Percentiles rank a stretch among this genome's conserved stretches.
Conservation (phyloP, 768 basidiomycete species). For the Hypsizygus marmoreus region DNA sequence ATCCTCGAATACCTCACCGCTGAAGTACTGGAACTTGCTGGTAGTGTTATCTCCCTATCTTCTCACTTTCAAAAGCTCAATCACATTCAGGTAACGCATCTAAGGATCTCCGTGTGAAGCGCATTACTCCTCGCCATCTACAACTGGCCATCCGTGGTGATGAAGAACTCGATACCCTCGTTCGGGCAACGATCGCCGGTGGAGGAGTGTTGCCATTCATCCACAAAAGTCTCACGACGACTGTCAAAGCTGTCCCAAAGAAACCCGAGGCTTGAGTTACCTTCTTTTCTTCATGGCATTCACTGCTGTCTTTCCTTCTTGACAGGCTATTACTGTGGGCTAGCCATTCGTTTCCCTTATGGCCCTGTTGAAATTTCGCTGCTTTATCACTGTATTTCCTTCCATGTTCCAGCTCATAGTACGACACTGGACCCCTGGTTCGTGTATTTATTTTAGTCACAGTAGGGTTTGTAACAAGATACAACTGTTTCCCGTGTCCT, state of each 20-base stretch:
- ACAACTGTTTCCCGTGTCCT: slow-evolving; percentile 11
- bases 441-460: slow-evolving; percentile 8
- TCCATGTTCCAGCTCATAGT: slow-evolving; percentile 8
- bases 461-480: slow-evolving; percentile 14
- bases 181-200: slow-evolving; percentile 91
- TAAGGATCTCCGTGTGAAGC: slow-evolving; percentile 95
- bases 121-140: slow-evolving; percentile 94
- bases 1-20: slow-evolving; percentile 96
- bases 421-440: no score
- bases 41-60: slow-evolving; percentile 43
- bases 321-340: not conserved
- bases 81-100: slow-evolving; percentile 81
- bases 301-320: not conserved
- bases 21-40: slow-evolving; percentile 94
- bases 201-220: slow-evolving; percentile 89
- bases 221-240: slow-evolving; percentile 76
- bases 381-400: slow-evolving; percentile 6
- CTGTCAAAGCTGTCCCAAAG: slow-evolving; percentile 48
- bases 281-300: no score
- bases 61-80: not conserved
- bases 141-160: slow-evolving; percentile 97
- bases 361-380: slow-evolving; percentile 2
- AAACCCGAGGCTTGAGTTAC: slow-evolving; percentile 39
- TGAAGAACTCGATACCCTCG: slow-evolving; percentile 95
- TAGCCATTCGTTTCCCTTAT: not conserved